Evolutionary conservation across 1,284 basidiomycete genomes (phyloP).

Genomic region (Golubevia sp.): DNA sequence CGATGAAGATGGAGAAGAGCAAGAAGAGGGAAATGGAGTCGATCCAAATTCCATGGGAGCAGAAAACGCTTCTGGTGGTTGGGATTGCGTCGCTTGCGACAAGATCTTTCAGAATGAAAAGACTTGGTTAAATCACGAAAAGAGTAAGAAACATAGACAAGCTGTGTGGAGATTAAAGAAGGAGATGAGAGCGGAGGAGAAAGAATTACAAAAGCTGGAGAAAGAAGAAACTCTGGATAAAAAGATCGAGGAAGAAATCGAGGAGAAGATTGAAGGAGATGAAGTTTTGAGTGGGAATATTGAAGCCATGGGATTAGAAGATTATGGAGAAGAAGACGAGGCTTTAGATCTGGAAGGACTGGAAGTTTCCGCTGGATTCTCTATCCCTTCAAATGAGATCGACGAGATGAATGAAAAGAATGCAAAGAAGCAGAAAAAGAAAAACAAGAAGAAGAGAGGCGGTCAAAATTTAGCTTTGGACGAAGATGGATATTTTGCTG

Average conservation of each 20-base stretch:
- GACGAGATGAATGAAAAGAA: conserved; percentile 14
- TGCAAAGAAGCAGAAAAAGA: conserved; percentile 46
- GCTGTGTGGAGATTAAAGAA: conserved; percentile 41
- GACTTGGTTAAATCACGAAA: conserved; percentile 93
- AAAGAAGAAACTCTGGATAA: conserved; percentile 10
- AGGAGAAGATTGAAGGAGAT: conserved; percentile 3
- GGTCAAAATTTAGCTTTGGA: not conserved
- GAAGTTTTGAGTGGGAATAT: conserved; percentile 7
- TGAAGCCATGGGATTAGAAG: conserved; percentile 5
- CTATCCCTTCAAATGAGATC: conserved; percentile 14
- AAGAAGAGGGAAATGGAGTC: conserved; percentile 12
- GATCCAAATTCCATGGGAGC: conserved; percentile 1
- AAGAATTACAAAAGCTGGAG: conserved; percentile 20
- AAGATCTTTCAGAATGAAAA: conserved; percentile 90
- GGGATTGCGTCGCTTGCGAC: conserved; percentile 94
- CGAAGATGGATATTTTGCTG: conserved; percentile 4
- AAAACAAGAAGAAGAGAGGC: conserved; percentile 22
- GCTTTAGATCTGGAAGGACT: conserved; percentile 6
- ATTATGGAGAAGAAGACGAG: conserved; percentile 3
- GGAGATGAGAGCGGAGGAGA: conserved; percentile 45
- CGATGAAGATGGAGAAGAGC: not conserved
- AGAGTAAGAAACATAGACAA: conserved; percentile 91
- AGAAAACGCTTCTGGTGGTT: conserved; percentile 56
- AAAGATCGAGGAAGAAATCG: conserved; percentile 1
- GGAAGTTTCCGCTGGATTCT: conserved; percentile 24